These are phyloP conservation scores for Colletotrichum sp. DNA, from an alignment of 2,329 filamentous ascomycete species.

Conservation along the genomic window DNA sequence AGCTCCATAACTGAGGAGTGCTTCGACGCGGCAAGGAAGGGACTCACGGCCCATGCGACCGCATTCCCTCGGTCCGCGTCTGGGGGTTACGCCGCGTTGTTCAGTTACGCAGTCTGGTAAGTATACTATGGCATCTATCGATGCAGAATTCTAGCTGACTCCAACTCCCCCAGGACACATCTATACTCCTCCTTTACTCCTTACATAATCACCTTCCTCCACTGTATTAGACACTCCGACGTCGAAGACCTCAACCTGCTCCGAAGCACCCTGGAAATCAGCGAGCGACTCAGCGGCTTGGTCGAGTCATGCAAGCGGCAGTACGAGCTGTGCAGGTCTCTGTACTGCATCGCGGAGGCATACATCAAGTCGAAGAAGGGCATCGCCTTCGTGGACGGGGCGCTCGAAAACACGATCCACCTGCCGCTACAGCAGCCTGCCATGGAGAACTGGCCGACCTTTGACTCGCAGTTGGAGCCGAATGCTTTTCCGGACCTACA, in stretches of 20 bases:
- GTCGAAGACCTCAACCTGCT: conserved; percentile 9
- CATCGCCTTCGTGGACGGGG: background rate
- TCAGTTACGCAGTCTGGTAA: conserved; percentile 25
- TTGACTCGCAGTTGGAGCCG: background rate
- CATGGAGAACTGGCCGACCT: background rate
- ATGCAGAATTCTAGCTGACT: background rate
- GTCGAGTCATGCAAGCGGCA: conserved; percentile 1
- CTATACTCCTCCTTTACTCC: conserved; percentile 26
- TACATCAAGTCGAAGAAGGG: conserved; percentile 6
- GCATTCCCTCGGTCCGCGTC: conserved; percentile 17
- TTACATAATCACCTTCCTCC: conserved; percentile 24
- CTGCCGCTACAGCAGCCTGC: background rate
- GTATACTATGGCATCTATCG: background rate
- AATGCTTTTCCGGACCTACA: background rate
- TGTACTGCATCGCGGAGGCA: conserved; percentile 9
- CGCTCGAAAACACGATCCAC: background rate
- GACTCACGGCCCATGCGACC: conserved; percentile 16
- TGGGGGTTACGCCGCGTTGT: conserved; percentile 12
- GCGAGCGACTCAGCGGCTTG: background rate
- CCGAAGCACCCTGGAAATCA: background rate
- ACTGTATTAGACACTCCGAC: conserved; percentile 20
- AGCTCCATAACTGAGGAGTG: conserved; percentile 20
- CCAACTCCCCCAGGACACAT: conserved; percentile 14
- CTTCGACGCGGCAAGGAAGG: conserved; percentile 22
- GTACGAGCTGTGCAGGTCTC: background rate